Percentiles rank a stretch among this genome's conserved stretches.
phyloP scores from a whole-genome alignment of 2,329 filamentous ascomycete genomes.

The Talaromyces sp. region DNA sequence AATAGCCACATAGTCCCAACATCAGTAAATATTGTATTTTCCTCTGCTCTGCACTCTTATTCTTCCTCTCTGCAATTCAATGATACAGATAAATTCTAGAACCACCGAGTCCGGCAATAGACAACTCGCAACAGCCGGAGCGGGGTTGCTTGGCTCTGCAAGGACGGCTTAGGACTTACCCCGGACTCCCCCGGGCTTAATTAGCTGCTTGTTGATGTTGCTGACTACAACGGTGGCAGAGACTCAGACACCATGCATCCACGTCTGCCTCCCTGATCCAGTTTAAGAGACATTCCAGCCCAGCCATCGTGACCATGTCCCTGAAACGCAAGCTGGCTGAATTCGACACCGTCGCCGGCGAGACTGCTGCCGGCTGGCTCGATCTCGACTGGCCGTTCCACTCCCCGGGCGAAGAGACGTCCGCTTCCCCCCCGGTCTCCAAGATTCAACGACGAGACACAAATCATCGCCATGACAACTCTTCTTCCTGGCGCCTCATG shows the following conservation, averaged over 20 bases:
- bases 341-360: not conserved
- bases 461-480: not conserved
- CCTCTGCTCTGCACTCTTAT: no score
- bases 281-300: not conserved
- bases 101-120: not conserved
- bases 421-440: not conserved
- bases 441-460: not conserved
- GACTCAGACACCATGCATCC: not conserved
- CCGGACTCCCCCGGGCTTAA: not conserved
- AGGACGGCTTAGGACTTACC: not conserved
- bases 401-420: not conserved
- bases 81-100: not conserved
- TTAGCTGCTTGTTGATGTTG: not conserved
- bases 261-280: not conserved
- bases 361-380: not conserved
- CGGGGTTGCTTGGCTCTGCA: not conserved
- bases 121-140: not conserved
- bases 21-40: no score
- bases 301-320: constrained; percentile 1
- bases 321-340: constrained; percentile 10
- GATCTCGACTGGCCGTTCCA: not conserved
- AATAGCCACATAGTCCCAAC: no score
- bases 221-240: not conserved
- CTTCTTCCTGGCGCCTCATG: constrained; percentile 11
- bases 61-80: not conserved